Percentiles rank a stretch among this genome's conserved stretches.
Evolutionary conservation across 164 flowering plant species (phyloP).

Genomic region (Stephania japonica): DNA sequence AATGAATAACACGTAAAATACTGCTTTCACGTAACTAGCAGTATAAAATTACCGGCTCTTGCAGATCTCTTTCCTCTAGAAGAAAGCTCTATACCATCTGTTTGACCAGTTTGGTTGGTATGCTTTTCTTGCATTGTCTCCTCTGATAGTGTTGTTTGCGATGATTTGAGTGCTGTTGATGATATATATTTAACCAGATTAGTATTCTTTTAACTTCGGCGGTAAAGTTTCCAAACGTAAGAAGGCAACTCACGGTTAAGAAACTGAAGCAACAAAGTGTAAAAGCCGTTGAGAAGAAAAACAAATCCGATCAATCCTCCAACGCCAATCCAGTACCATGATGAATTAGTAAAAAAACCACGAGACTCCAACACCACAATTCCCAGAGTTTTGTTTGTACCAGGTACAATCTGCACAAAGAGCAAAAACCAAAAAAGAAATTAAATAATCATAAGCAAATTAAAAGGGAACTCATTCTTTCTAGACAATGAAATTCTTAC

Average conservation of each 20-base stretch:
- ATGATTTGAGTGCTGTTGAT: slow-evolving; percentile 25
- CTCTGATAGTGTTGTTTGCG: slow-evolving; percentile 17
- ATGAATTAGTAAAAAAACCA: slow-evolving; percentile 27
- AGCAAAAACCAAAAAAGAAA: neutral
- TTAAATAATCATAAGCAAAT: neutral
- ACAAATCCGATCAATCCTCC: slow-evolving; percentile 28
- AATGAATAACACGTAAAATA: too few relatives aligned
- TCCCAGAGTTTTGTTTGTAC: slow-evolving; percentile 22
- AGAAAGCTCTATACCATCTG: slow-evolving; percentile 4
- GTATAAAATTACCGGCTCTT: neutral
- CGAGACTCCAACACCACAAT: slow-evolving; percentile 19
- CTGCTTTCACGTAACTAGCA: neutral
- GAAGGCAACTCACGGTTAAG: slow-evolving; percentile 29
- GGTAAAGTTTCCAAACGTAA: neutral
- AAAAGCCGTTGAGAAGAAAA: slow-evolving; percentile 25
- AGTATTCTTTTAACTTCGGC: neutral
- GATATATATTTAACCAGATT: neutral
- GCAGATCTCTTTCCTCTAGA: neutral
- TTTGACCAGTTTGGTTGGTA: slow-evolving; percentile 7
- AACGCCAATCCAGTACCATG: slow-evolving; percentile 39
- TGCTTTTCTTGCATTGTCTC: slow-evolving; percentile 10
- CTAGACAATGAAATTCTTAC: slow-evolving; percentile 25
- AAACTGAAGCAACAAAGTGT: slow-evolving; percentile 19
- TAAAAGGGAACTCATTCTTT: neutral
- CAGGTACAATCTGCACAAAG: slow-evolving; percentile 9